Evolutionary conservation across 352 stramenopile species (phyloP), one percentile per base, ranked within the genome.

Genomic region (Phytophthora palmivora): DNA sequence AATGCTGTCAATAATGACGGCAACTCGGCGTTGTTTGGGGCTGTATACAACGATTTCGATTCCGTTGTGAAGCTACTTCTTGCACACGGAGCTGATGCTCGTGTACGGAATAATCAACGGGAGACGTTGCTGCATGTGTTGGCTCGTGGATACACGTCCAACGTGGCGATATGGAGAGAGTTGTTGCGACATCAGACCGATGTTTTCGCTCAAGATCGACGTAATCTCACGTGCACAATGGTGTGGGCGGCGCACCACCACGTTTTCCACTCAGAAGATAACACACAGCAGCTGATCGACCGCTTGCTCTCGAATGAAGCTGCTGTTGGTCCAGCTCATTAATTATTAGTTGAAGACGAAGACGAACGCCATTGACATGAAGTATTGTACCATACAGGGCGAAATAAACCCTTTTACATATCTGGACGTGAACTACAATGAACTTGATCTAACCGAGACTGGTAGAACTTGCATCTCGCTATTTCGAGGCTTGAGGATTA

Each of bases 11-110:
- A 79, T 50, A 45, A 59, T 6, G 30, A 53, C 1, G 67, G 70
- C 11, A 70, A 78, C 26, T 71, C 76, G 34, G 65, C 75, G 19
- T 43, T 84, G 10, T 67, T 66, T 26, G 59, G 63, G 11, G 65
- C 66, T 19, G 63, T 70, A 22, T 36, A 39, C 21, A 63, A 64
- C 15, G 56, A 72, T 11, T 58, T 59, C 32, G 56, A 59, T 15
- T 28, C 45, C 7, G 50, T 74, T 26, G 57, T 71, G 45, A 53
- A 60, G 32, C 14, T 65, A 34, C 52, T 75, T 7, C 56, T 75
- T 14, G 32, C 43, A 21, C 47, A 59, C 43, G 54, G 54, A 44
- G 60, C 66, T 15, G 46, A 70, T 21, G 59, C 59, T 21, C 47
- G 42, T 19, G 47, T 50, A 15, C 47, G 52, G 2, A 65, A 75